Evolutionary conservation across 371 early-diverging fungal species (phyloP), one percentile per base, ranked within the genome.

Genomic region (Mucor circinelloides): DNA sequence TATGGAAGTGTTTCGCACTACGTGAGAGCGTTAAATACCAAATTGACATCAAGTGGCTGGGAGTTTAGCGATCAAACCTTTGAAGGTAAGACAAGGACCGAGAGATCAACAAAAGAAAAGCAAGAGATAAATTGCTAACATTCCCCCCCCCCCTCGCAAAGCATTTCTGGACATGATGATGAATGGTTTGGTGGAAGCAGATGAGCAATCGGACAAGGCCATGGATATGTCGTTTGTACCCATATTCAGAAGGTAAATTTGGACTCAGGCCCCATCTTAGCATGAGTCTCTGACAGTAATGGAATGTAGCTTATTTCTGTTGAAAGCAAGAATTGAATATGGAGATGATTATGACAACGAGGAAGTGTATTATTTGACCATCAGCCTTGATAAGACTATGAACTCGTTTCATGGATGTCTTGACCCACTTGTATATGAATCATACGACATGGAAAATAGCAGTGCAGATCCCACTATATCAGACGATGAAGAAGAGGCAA

Each of bases 401-500:
- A 50, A 62, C 19, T 74, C 71, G 3, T 77, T 83, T 42, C 74
- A 83, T 30, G 77, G 63, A 15, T 80, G 81, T 30, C 70, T 83
- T 6, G 79, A 76, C 32, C 83, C 83, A 4, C 61, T 80, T 5
- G 71, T 83, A 0, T 83, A 70, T 54, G 79, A 78, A 58, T 62
- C 60, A 1, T 64, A 72, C 6, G 28, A 59, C 12, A 62, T 61
- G 1, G 67, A 65, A 17, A 28, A 55, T 12, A 44, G 62, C 4
- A 10, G 25, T 13, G 36, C 8, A 23, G 23, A 32, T 9, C 61
- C 61, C 12, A n/a, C 10, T 5, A 27, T 25, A 12, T 64, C 64
- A 17, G 34, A 55, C 19, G 46, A 55, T 19, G 46, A 44, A 31
- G 55, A 64, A 2, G 58, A 48, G 7, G 32, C 17, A 5, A 36